Evolutionary conservation across 2,329 filamentous ascomycete genomes (phyloP).

Genomic region (Alternaria arborescens): DNA sequence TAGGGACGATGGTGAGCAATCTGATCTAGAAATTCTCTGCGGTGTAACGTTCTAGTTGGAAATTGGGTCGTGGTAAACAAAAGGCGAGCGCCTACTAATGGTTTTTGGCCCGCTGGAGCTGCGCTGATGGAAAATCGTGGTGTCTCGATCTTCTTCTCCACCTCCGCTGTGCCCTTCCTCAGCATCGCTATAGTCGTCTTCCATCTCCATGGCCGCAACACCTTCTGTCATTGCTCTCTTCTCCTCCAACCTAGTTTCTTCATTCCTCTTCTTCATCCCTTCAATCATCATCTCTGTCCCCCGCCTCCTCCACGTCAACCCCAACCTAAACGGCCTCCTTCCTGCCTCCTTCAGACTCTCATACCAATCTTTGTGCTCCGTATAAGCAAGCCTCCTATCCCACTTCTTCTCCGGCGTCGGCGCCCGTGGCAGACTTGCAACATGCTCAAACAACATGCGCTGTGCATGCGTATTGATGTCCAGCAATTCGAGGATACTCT

Average conservation of each 20-base stretch:
- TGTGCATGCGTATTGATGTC: background rate
- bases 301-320: slow-evolving; percentile 20
- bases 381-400: slow-evolving; percentile 13
- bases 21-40: background rate
- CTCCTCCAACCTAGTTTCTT: background rate
- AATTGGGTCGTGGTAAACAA: background rate
- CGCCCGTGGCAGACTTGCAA: slow-evolving; percentile 22
- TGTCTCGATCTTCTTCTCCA: background rate
- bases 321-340: slow-evolving; percentile 44
- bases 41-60: no score
- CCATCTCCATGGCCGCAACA: background rate
- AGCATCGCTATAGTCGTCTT: background rate
- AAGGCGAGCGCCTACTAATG: background rate
- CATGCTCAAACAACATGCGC: slow-evolving; percentile 29
- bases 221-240: background rate
- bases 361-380: slow-evolving; percentile 33
- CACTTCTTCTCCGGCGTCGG: background rate
- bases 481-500: slow-evolving; percentile 7
- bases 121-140: background rate
- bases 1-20: background rate
- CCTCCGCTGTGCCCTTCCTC: background rate
- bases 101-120: background rate
- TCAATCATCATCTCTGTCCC: slow-evolving; percentile 11
- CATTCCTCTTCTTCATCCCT: background rate
- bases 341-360: slow-evolving; percentile 25